Evolutionary conservation across 2,329 filamentous ascomycete genomes (phyloP).

Genomic region (Colletotrichum sp.): DNA sequence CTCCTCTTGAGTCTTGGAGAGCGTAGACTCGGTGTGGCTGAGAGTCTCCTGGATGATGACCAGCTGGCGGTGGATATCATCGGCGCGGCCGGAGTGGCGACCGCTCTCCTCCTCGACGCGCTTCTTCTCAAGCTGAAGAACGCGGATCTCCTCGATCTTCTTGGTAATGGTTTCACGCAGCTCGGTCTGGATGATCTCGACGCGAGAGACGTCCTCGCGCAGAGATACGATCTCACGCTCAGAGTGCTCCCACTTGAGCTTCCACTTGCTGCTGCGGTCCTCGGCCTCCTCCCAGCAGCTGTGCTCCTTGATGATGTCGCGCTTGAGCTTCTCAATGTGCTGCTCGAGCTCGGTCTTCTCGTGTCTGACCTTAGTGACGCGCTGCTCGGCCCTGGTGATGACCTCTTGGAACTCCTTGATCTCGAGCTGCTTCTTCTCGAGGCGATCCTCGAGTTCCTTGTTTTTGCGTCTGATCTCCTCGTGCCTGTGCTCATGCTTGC

Average conservation of each 20-base stretch:
- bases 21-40: neutral
- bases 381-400: neutral
- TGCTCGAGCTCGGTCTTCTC: constrained; percentile 11
- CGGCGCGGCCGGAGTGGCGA: neutral
- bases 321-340: neutral
- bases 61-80: constrained; percentile 11
- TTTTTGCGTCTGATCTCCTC: constrained; percentile 10
- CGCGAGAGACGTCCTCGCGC: constrained; percentile 7
- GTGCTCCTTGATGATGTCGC: constrained; percentile 1
- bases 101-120: constrained; percentile 6
- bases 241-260: constrained; percentile 13
- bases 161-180: neutral
- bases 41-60: neutral
- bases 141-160: constrained; percentile 7
- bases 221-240: neutral
- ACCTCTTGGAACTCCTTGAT: constrained; percentile 8
- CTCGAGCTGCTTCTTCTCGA: constrained; percentile 7
- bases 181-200: neutral
- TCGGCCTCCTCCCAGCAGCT: constrained; percentile 2
- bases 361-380: neutral
- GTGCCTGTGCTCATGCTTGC: constrained; percentile 1
- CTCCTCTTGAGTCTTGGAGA: constrained; percentile 4
- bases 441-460: constrained; percentile 3
- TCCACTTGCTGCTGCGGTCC: constrained; percentile 5
- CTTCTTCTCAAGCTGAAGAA: constrained; percentile 10